Conservation (phyloP, 2,329 filamentous ascomycete species). For the Penicillium verrucosum region DNA sequence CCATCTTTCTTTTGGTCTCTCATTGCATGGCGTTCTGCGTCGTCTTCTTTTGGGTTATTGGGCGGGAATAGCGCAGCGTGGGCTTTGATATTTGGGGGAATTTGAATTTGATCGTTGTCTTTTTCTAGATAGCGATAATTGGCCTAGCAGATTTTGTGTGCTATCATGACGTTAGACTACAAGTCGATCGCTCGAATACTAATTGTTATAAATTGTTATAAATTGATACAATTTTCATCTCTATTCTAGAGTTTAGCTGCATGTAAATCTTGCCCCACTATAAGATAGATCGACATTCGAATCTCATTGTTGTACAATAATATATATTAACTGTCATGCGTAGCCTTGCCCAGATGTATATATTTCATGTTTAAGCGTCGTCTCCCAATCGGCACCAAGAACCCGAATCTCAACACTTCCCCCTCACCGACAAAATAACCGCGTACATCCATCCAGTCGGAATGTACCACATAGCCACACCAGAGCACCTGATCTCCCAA, state of each 20-base stretch:
- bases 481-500: conserved; percentile 3
- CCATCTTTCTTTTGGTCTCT: conserved; percentile 5
- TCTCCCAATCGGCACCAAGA: background rate
- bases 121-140: background rate
- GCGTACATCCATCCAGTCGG: conserved; percentile 1
- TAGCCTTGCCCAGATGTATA: background rate
- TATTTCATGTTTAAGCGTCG: background rate
- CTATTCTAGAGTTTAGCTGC: background rate
- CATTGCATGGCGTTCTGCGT: conserved; percentile 24
- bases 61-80: conserved; percentile 8
- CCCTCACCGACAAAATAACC: background rate
- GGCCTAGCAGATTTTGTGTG: background rate
- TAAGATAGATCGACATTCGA: conserved; percentile 13
- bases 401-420: background rate
- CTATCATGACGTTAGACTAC: conserved; percentile 19
- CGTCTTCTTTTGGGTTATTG: background rate
- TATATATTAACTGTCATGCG: background rate
- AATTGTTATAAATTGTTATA: background rate
- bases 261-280: conserved; percentile 15
- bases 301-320: background rate
- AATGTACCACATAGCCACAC: background rate
- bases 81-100: background rate
- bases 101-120: conserved; percentile 6
- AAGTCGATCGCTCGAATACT: conserved; percentile 18
- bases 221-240: background rate